These are phyloP conservation scores for Sporormia fimetaria DNA, from an alignment of 495 filamentous ascomycete species.

Conservation along the genomic window DNA sequence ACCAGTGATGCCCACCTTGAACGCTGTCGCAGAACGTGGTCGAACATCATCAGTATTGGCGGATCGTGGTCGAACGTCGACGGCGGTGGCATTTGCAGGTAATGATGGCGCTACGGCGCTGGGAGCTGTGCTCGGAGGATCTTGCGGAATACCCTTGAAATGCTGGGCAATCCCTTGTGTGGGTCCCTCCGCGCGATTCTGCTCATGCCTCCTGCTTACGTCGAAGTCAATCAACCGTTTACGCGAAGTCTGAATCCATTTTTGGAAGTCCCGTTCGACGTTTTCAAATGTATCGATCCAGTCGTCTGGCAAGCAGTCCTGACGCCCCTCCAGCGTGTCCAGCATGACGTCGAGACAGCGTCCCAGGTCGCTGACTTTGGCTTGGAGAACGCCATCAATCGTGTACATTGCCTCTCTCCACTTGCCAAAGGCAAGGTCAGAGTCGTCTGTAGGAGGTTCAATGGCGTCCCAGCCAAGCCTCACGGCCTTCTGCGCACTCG, in stretches of 20 bases:
- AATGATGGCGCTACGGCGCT: no score
- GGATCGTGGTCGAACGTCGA: no score
- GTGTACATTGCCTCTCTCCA: conserved; percentile 44
- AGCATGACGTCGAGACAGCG: conserved; percentile 69
- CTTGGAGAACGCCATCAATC: conserved; percentile 52
- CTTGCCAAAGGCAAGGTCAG: conserved; percentile 12
- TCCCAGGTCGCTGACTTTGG: conserved; percentile 59
- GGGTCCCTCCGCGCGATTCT: background rate
- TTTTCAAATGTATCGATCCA: conserved; percentile 82
- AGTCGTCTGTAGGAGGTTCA: conserved; percentile 22
- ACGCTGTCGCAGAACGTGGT: no score
- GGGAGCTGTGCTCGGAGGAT: no score
- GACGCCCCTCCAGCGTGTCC: conserved; percentile 67
- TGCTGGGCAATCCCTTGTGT: no score
- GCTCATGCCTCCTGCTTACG: conserved; percentile 13
- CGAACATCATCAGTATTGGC: no score
- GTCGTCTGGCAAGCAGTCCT: conserved; percentile 69
- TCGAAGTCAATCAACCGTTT: conserved; percentile 31
- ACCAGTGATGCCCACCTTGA: no score
- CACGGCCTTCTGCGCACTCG: conserved; percentile 50
- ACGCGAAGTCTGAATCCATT: conserved; percentile 50
- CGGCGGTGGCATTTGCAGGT: no score
- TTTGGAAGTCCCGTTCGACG: conserved; percentile 66
- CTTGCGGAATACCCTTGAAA: background rate
- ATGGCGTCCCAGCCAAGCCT: conserved; percentile 52